Conservation (phyloP, 345 rosid genomes). For the Iberis pinnata region DNA sequence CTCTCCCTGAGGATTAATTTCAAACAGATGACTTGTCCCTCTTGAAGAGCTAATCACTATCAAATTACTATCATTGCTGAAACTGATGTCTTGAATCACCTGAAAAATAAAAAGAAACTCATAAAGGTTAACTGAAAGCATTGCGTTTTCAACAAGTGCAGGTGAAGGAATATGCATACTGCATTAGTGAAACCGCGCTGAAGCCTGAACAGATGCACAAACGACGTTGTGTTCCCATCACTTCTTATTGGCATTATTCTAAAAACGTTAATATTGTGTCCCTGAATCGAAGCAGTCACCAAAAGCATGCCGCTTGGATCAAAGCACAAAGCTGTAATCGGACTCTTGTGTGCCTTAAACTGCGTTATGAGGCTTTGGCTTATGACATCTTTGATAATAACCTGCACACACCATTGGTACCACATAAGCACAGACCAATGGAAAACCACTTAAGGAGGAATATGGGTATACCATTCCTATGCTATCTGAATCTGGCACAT, state of each 20-base stretch:
- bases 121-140: not conserved
- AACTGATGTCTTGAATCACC: conserved; percentile 94
- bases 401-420: conserved; percentile 38
- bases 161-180: conserved; percentile 35
- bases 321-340: conserved; percentile 82
- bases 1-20: conserved; percentile 58
- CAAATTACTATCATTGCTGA: conserved; percentile 79
- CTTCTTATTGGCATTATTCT: conserved; percentile 62
- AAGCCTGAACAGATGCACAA: conserved; percentile 71
- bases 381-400: conserved; percentile 68
- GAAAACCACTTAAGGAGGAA: conserved; percentile 11
- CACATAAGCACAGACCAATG: conserved; percentile 5
- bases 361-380: conserved; percentile 62
- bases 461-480: conserved; percentile 70
- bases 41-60: conserved; percentile 86
- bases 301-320: conserved; percentile 86
- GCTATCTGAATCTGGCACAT: conserved; percentile 53
- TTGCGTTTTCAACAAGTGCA: not conserved
- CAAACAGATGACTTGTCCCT: conserved; percentile 94
- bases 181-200: conserved; percentile 97
- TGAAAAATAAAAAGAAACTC: conserved; percentile 25
- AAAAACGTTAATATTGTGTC: conserved; percentile 86
- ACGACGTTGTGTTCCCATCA: conserved; percentile 37
- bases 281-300: conserved; percentile 89
- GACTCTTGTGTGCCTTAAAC: conserved; percentile 89